Evolutionary conservation across 495 filamentous ascomycete genomes (phyloP).

Genomic region (Neurospora sp.): DNA sequence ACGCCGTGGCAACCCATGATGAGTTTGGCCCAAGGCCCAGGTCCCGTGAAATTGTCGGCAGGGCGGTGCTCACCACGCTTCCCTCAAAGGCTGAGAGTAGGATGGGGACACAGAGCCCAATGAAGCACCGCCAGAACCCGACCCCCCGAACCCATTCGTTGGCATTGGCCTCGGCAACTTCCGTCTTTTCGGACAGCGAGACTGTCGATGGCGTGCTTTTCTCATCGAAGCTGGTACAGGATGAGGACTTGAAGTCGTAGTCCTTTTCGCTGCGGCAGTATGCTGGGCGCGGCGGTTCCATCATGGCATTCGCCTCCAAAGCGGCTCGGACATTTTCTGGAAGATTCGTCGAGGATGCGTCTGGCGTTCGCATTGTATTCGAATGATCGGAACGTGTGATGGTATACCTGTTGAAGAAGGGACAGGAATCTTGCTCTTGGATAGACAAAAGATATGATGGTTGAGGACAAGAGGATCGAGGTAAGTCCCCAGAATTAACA

Average conservation of each 20-base stretch:
- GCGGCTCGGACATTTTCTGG: background rate
- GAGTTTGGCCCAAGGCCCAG: constrained; percentile 20
- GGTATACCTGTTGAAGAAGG: background rate
- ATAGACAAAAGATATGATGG: background rate
- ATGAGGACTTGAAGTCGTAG: background rate
- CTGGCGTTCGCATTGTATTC: background rate
- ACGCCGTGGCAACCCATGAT: constrained; percentile 21
- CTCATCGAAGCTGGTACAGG: background rate
- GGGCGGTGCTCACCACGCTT: constrained; percentile 41
- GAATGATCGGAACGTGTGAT: background rate
- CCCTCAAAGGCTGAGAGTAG: constrained; percentile 39
- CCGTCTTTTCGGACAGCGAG: constrained; percentile 3
- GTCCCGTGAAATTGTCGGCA: constrained; percentile 28
- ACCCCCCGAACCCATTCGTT: constrained; percentile 14
- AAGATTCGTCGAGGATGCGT: background rate
- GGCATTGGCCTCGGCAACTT: background rate
- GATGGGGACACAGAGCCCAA: constrained; percentile 24
- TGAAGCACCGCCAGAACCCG: constrained; percentile 32
- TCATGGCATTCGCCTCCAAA: background rate
- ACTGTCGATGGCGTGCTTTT: background rate
- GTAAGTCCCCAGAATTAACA: background rate
- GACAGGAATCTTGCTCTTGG: background rate
- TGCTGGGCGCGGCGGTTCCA: background rate
- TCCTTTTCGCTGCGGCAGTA: background rate
- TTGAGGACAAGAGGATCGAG: background rate